Evolutionary conservation across 2,329 filamentous ascomycete species (phyloP).

Genomic region (Aspergillus sp.): DNA sequence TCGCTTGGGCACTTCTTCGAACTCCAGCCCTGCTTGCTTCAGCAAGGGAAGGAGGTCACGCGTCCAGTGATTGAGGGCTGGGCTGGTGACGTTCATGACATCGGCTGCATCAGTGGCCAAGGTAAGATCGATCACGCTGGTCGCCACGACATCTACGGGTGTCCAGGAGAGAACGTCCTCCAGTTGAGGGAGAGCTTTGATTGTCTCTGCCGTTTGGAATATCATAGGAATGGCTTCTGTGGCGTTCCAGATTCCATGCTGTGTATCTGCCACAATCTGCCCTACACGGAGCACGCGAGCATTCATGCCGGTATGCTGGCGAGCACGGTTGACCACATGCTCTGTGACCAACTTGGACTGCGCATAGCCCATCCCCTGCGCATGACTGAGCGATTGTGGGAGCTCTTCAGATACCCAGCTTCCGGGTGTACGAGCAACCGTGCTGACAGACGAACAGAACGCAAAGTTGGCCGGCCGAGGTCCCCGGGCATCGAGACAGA

Average conservation of each 20-base stretch:
- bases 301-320: constrained; percentile 10
- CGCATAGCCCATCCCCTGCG: constrained; percentile 41
- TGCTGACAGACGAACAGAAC: constrained; percentile 51
- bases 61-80: constrained; percentile 38
- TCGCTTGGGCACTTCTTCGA: constrained; percentile 21
- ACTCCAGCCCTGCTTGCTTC: constrained; percentile 43
- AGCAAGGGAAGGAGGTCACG: constrained; percentile 55
- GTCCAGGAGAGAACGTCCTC: constrained; percentile 45
- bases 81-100: constrained; percentile 51
- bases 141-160: constrained; percentile 43
- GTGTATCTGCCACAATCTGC: constrained; percentile 31
- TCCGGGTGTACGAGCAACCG: constrained; percentile 32
- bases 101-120: constrained; percentile 13
- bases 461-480: constrained; percentile 6
- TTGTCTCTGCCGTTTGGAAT: constrained; percentile 46
- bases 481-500: constrained; percentile 31
- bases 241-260: constrained; percentile 15
- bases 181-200: constrained; percentile 47
- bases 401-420: constrained; percentile 33
- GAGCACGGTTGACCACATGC: constrained; percentile 24
- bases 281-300: constrained; percentile 31
- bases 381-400: constrained; percentile 30
- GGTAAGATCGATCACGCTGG: constrained; percentile 30
- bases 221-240: constrained; percentile 50
- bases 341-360: constrained; percentile 37